phyloP scores from a whole-genome alignment of 495 filamentous ascomycete species.

The Podospora didyma region DNA sequence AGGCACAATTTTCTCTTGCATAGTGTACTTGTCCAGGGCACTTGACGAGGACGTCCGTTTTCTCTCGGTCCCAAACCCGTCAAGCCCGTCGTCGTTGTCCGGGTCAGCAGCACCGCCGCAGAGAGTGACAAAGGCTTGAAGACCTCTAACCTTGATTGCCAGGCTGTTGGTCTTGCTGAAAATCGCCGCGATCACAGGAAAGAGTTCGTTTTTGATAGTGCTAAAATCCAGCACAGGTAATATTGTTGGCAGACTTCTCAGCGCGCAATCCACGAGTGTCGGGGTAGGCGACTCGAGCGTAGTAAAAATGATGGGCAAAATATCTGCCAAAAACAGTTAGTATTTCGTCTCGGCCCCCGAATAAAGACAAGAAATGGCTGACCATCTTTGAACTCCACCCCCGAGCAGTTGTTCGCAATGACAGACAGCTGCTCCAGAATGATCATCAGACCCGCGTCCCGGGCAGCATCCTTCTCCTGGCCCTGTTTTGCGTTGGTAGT shows the following conservation, averaged over 20 bases:
- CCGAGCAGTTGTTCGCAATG: slow-evolving; percentile 74
- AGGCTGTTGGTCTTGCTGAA: slow-evolving; percentile 91
- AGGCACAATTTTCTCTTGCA: slow-evolving; percentile 94
- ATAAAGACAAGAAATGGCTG: slow-evolving; percentile 1
- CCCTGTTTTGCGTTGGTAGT: slow-evolving; percentile 47
- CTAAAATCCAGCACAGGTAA: slow-evolving; percentile 87
- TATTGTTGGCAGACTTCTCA: slow-evolving; percentile 68
- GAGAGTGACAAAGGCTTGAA: slow-evolving; percentile 84
- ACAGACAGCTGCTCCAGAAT: slow-evolving; percentile 75
- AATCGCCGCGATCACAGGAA: slow-evolving; percentile 81
- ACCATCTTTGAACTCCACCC: slow-evolving; percentile 93
- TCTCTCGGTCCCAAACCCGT: slow-evolving; percentile 55
- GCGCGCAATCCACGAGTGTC: slow-evolving; percentile 76
- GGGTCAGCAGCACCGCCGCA: slow-evolving; percentile 68
- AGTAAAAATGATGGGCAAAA: slow-evolving; percentile 76
- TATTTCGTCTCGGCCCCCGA: not conserved
- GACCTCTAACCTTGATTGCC: slow-evolving; percentile 84
- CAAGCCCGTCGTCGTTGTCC: slow-evolving; percentile 61
- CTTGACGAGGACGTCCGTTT: slow-evolving; percentile 57
- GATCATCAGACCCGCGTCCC: slow-evolving; percentile 87
- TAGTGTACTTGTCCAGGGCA: slow-evolving; percentile 91
- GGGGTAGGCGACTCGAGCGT: slow-evolving; percentile 87
- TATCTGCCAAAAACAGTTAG: slow-evolving; percentile 49
- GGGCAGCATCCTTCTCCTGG: slow-evolving; percentile 72
- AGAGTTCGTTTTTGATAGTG: slow-evolving; percentile 92